Evolutionary conservation across 352 stramenopile genomes (phyloP).

Genomic region (Globisporangium spinosum): DNA sequence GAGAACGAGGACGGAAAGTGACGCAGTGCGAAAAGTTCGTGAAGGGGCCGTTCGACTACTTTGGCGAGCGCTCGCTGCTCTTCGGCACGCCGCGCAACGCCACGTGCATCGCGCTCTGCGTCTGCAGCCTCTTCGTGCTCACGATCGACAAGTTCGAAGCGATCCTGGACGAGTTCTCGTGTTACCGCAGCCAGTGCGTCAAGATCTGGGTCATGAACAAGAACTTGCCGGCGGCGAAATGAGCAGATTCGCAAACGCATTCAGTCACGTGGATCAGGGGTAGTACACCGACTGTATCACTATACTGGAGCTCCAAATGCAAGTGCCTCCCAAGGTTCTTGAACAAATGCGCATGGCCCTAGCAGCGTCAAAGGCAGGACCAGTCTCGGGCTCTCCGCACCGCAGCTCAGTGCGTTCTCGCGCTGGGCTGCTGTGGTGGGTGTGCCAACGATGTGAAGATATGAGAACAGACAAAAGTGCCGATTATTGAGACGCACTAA

Average conservation of each 20-base stretch:
- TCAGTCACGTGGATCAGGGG: no score
- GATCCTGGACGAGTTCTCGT: slow-evolving; percentile 63
- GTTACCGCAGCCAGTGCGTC: slow-evolving; percentile 52
- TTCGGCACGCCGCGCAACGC: slow-evolving; percentile 66
- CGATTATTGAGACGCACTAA: no score
- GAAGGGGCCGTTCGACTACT: slow-evolving; percentile 74
- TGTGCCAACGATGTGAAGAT: no score
- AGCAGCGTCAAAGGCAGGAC: no score
- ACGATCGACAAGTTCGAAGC: slow-evolving; percentile 58
- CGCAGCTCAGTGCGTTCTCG: no score
- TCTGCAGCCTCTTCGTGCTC: slow-evolving; percentile 72
- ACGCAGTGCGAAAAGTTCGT: slow-evolving; percentile 55
- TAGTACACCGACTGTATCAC: no score
- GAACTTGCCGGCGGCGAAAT: background rate
- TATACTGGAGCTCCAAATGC: no score
- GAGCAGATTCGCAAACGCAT: background rate
- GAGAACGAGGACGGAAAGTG: slow-evolving; percentile 9
- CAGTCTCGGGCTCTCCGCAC: no score
- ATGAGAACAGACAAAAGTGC: no score
- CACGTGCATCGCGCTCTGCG: slow-evolving; percentile 61
- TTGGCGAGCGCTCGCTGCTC: slow-evolving; percentile 68
- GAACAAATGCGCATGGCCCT: no score
- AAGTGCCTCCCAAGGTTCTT: no score
- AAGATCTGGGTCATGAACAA: slow-evolving; percentile 61
- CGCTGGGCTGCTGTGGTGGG: no score